Evolutionary conservation across 2,329 filamentous ascomycete genomes (phyloP).

Genomic region (Geosmithia morbida): DNA sequence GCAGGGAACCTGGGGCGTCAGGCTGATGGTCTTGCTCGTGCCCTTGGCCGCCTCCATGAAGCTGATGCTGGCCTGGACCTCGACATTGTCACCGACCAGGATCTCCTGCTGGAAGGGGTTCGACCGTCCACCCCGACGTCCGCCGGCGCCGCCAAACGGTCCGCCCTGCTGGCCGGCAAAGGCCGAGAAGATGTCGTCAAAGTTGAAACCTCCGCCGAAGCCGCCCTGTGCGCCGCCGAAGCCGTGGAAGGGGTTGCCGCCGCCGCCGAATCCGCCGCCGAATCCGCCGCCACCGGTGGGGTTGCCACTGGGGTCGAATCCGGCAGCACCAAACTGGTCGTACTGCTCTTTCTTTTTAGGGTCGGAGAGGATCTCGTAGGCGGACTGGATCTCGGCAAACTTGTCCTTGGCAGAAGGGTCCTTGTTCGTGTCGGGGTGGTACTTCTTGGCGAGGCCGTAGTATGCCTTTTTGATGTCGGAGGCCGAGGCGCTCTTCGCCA

Average conservation of each 20-base stretch:
- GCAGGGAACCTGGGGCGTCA: constrained; percentile 71
- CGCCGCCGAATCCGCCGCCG: constrained; percentile 33
- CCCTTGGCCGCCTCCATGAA: constrained; percentile 97
- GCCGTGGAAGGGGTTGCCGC: constrained; percentile 48
- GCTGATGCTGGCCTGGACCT: constrained; percentile 81
- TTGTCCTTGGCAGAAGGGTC: constrained; percentile 86
- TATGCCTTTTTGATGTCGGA: constrained; percentile 96
- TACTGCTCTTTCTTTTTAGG: constrained; percentile 85
- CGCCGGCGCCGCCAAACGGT: constrained; percentile 37
- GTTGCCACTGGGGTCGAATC: constrained; percentile 66
- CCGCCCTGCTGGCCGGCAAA: constrained; percentile 46
- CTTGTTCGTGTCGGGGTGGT: constrained; percentile 96
- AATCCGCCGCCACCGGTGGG: constrained; percentile 42
- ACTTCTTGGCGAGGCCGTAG: constrained; percentile 95
- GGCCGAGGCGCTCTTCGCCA: constrained; percentile 65
- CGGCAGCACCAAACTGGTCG: constrained; percentile 79
- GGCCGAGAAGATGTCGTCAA: constrained; percentile 87
- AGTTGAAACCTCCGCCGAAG: constrained; percentile 77
- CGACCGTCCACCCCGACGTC: constrained; percentile 29
- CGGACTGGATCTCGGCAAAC: constrained; percentile 82
- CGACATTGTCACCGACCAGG: constrained; percentile 88
- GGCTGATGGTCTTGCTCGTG: constrained; percentile 70
- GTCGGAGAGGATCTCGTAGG: constrained; percentile 89
- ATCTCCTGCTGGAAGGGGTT: constrained; percentile 66
- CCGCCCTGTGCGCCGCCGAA: constrained; percentile 36